phyloP scores from a whole-genome alignment of 2,329 filamentous ascomycete species.

The Dactylellina haptotyla region DNA sequence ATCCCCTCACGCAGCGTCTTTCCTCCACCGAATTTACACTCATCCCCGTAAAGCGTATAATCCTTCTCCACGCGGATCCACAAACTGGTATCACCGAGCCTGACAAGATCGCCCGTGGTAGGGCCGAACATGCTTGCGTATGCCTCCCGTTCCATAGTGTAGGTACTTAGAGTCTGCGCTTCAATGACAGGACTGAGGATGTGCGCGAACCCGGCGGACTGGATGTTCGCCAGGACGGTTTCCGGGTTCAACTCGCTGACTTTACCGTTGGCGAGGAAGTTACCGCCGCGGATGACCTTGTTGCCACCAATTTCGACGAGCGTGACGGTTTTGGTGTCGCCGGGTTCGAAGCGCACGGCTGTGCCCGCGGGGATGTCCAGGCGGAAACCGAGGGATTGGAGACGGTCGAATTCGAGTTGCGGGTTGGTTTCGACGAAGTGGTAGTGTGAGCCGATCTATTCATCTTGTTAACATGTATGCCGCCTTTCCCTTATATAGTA shows the following conservation, averaged over 20 bases:
- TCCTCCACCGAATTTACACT: slow-evolving; percentile 93
- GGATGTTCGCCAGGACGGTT: slow-evolving; percentile 74
- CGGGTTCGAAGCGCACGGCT: slow-evolving; percentile 91
- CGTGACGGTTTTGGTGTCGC: slow-evolving; percentile 87
- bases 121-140: slow-evolving; percentile 93
- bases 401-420: slow-evolving; percentile 85
- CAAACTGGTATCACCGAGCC: slow-evolving; percentile 83
- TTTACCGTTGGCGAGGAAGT: slow-evolving; percentile 76
- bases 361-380: slow-evolving; percentile 92
- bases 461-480: background rate
- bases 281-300: slow-evolving; percentile 84
- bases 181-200: slow-evolving; percentile 72
- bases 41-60: slow-evolving; percentile 84
- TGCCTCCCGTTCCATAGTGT: slow-evolving; percentile 77
- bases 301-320: slow-evolving; percentile 87
- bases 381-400: slow-evolving; percentile 81
- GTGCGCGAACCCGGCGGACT: slow-evolving; percentile 81
- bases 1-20: slow-evolving; percentile 95
- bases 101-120: slow-evolving; percentile 84
- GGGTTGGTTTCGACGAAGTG: slow-evolving; percentile 97
- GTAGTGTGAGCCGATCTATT: slow-evolving; percentile 84
- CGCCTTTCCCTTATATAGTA: background rate
- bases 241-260: slow-evolving; percentile 73
- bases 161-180: slow-evolving; percentile 65
- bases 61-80: slow-evolving; percentile 93